Evolutionary conservation across 192 early-diverging fungal genomes (phyloP).

Genomic region (Gamsiella multidivaricata): DNA sequence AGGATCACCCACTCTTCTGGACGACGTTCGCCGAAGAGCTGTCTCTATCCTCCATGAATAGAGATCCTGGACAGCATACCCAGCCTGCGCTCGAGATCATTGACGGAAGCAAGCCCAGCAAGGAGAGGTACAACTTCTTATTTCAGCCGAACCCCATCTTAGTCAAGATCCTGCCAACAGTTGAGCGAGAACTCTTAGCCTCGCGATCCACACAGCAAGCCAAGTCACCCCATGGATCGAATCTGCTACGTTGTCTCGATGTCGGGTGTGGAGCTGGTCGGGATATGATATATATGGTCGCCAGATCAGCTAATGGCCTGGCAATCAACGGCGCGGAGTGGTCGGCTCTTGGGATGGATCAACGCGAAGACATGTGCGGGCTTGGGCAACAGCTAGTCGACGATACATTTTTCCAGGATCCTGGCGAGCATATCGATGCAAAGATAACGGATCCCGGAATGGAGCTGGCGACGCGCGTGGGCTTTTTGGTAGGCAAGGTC

Average conservation of each 20-base stretch:
- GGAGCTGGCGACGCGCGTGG: constrained; percentile 1
- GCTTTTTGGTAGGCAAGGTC: constrained; percentile 25
- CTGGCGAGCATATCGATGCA: constrained; percentile 14
- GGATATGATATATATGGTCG: constrained; percentile 52
- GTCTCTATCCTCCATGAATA: neutral
- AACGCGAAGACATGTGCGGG: constrained; percentile 18
- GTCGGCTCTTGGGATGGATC: constrained; percentile 50
- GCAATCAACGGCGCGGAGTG: neutral
- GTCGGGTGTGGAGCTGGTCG: constrained; percentile 59
- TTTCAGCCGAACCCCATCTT: constrained; percentile 52
- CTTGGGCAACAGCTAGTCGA: constrained; percentile 2
- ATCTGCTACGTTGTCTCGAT: constrained; percentile 43
- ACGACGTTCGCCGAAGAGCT: neutral
- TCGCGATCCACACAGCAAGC: neutral
- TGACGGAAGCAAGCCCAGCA: neutral
- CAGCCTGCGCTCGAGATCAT: neutral
- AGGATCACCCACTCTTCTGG: constrained; percentile 26
- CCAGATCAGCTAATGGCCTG: constrained; percentile 12
- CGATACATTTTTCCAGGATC: constrained; percentile 6
- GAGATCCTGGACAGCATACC: too few species aligned
- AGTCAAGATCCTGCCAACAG: constrained; percentile 14
- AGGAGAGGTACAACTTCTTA: constrained; percentile 21
- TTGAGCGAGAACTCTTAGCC: constrained; percentile 28
- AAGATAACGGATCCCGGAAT: neutral
- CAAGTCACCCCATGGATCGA: neutral